Base-by-base conservation (phyloP, 2,329 filamentous ascomycete species). In the Fusarium caatingaense region DNA sequence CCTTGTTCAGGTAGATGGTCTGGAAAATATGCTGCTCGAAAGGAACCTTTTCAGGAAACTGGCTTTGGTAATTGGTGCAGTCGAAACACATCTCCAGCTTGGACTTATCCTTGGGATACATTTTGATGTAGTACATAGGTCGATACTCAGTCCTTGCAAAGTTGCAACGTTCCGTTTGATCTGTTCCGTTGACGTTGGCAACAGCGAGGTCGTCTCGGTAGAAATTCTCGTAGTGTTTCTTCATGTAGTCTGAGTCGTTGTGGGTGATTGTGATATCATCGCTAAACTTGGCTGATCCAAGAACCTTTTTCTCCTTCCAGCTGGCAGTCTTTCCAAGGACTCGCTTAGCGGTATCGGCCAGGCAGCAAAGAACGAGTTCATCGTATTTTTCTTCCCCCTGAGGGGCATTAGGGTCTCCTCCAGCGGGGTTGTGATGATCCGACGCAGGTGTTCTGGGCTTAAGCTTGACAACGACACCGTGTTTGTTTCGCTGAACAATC, bases 1-100 rank as follows among this genome's bases (percentile, higher is more conserved):
- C 65, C 5, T 66, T 69, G 32, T 89, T 89, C 3, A 89, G 80
- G 68, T 86, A 89, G 62, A 89, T 89, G 1, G 87, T 80, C 51
- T 82, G 79, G 16, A 86, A 77, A 8, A 85, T 78, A 49, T 80
- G 79, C 6, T 67, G 68, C 4, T 72, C 68, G 3, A 69, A 69
- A 0, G 66, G 66, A 1, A 69, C 66, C n/a, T 69, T 69, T 20
- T 69, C 66, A 0, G 66, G 66, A 1, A 69, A 69, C 41, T 69
- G 66, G 20, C 66, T 69, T n/a, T 69, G 66, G 6, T 69, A 69
- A 3, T 69, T 69, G 7, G 66, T 69, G 8, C 65, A 69, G 6
- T 69, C 65, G 2, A 69, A 69, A 25, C 66, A 69, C 66, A 69
- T 69, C 30, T 69, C 66, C 2, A 69, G 51, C 21, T 69, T 69